These are phyloP conservation scores for Lodderomyces margitis DNA, from an alignment of 1,139 yeast species.

Conservation along the genomic window DNA sequence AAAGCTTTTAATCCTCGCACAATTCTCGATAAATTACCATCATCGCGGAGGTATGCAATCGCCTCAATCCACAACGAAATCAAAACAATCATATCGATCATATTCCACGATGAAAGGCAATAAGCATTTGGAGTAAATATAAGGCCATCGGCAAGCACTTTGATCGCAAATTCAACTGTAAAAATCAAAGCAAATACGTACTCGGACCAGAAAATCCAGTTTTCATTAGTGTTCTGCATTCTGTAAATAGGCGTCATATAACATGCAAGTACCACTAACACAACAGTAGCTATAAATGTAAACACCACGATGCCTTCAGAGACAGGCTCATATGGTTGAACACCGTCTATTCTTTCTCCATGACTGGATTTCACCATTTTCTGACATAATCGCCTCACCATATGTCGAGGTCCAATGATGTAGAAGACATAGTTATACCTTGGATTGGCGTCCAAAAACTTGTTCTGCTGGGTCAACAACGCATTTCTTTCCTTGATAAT, in stretches of 20 bases:
- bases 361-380: slow-evolving; percentile 65
- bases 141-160: slow-evolving; percentile 84
- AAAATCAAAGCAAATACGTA: slow-evolving; percentile 62
- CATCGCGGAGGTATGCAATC: slow-evolving; percentile 54
- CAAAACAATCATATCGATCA: slow-evolving; percentile 72
- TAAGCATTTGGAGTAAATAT: slow-evolving; percentile 83
- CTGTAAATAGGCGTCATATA: slow-evolving; percentile 76
- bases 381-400: slow-evolving; percentile 70
- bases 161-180: slow-evolving; percentile 67
- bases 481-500: slow-evolving; percentile 38
- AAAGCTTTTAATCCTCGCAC: slow-evolving; percentile 84
- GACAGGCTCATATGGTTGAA: slow-evolving; percentile 54
- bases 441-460: slow-evolving; percentile 61
- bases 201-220: slow-evolving; percentile 67
- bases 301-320: slow-evolving; percentile 50
- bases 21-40: slow-evolving; percentile 61
- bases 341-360: slow-evolving; percentile 78
- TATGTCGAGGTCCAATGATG: slow-evolving; percentile 65
- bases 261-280: slow-evolving; percentile 73
- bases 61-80: slow-evolving; percentile 78
- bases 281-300: slow-evolving; percentile 65
- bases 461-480: slow-evolving; percentile 47
- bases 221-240: slow-evolving; percentile 39
- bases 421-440: slow-evolving; percentile 66
- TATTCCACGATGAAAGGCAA: slow-evolving; percentile 80